Percentiles rank a stretch among this genome's conserved stretches.
Conservation (phyloP, 768 basidiomycete genomes). For the Podaxis sp. region DNA sequence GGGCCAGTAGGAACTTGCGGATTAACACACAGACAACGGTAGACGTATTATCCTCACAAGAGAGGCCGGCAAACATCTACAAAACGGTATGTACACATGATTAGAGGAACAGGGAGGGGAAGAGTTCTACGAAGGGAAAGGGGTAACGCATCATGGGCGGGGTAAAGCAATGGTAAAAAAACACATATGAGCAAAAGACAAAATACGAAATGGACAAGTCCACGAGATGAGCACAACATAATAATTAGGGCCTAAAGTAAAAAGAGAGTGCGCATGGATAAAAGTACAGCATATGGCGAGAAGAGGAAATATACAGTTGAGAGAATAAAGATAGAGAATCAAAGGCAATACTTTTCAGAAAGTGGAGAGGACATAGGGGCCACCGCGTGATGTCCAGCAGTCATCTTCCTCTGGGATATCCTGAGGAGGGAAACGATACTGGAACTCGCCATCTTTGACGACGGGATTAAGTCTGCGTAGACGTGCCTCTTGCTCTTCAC, state of each 20-base stretch:
- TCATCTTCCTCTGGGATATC: conserved; percentile 8
- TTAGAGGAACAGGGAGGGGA: conserved; percentile 15
- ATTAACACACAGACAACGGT: background rate
- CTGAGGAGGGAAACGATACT: conserved; percentile 52
- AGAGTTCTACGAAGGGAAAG: conserved; percentile 15
- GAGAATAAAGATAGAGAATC: conserved; percentile 11
- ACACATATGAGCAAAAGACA: conserved; percentile 16
- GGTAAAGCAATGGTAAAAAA: conserved; percentile 18
- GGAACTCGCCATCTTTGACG: conserved; percentile 61
- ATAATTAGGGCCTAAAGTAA: conserved; percentile 11
- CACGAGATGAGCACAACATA: conserved; percentile 16
- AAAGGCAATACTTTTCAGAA: conserved; percentile 37
- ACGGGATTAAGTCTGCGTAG: conserved; percentile 55
- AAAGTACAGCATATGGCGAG: conserved; percentile 11
- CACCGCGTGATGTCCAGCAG: conserved; percentile 15
- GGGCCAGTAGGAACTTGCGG: background rate
- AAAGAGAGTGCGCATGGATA: conserved; percentile 1
- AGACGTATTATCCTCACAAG: background rate
- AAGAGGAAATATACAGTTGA: conserved; percentile 13
- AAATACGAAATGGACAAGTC: conserved; percentile 33
- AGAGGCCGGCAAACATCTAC: conserved; percentile 11
- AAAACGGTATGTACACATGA: conserved; percentile 12
- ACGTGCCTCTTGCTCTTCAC: conserved; percentile 51
- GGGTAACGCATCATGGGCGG: conserved; percentile 26
- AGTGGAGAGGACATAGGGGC: conserved; percentile 53